A percentile compares a stretch with the other conserved stretches of the same genome.
Evolutionary conservation across 352 stramenopile species (phyloP).

Genomic region (Pilasporangium apinafurcum): DNA sequence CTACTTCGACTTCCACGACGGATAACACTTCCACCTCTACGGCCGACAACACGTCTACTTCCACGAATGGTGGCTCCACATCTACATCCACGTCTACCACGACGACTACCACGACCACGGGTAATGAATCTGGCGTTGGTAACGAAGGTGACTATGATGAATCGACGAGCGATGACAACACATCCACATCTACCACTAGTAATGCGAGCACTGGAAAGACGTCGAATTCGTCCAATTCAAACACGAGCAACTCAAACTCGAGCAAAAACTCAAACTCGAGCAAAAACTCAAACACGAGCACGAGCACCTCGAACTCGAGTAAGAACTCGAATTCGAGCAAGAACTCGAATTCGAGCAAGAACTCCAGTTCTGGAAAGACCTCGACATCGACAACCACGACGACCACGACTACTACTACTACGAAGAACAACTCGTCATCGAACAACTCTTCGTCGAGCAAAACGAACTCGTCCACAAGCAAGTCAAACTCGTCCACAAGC

Average conservation of each 20-base stretch:
- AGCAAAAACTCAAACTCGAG: slow-evolving; percentile 6
- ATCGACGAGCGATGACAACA: too few relatives aligned
- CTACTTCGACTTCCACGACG: neutral
- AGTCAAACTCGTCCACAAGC: neutral
- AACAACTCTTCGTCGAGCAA: neutral
- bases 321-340: neutral
- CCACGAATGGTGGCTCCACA: too few relatives aligned
- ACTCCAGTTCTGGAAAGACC: neutral
- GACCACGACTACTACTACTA: neutral
- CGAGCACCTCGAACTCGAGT: slow-evolving; percentile 5
- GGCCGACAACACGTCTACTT: too few relatives aligned
- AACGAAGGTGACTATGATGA: slow-evolving; percentile 6
- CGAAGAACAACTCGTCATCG: slow-evolving; percentile 1
- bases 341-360: neutral
- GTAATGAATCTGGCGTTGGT: neutral
- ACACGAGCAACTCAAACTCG: slow-evolving; percentile 8
- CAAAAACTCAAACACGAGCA: slow-evolving; percentile 1
- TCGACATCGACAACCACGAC: slow-evolving; percentile 1
- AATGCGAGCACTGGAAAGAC: too few relatives aligned
- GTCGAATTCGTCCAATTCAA: neutral
- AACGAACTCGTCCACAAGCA: neutral
- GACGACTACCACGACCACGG: slow-evolving; percentile 4
- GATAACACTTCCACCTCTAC: too few relatives aligned
- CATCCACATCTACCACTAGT: too few relatives aligned
- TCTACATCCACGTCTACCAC: slow-evolving; percentile 2